Conservation (phyloP, 2,329 filamentous ascomycete species). For the Penicillium sp. region DNA sequence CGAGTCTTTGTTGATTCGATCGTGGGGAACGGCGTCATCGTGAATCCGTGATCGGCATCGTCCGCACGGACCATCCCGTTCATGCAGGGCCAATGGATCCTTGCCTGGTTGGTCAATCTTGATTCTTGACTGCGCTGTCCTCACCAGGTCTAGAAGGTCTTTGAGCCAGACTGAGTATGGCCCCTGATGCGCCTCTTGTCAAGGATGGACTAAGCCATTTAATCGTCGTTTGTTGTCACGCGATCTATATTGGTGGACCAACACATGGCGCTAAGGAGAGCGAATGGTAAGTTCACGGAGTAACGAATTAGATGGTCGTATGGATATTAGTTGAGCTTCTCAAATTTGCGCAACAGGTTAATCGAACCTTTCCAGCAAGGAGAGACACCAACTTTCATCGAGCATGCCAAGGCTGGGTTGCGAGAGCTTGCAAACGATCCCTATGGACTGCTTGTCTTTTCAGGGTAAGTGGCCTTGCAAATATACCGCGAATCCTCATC, state of each 20-base stretch:
- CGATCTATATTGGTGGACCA: slow-evolving; percentile 68
- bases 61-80: background rate
- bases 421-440: slow-evolving; percentile 52
- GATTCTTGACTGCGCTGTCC: background rate
- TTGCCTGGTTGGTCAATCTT: background rate
- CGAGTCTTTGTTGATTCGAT: background rate
- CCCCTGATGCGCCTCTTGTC: too few species aligned
- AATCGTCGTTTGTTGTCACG: slow-evolving; percentile 82
- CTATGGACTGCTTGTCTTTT: slow-evolving; percentile 65
- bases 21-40: background rate
- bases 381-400: slow-evolving; percentile 77
- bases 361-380: slow-evolving; percentile 76
- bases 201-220: slow-evolving; percentile 51
- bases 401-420: slow-evolving; percentile 70
- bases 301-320: background rate
- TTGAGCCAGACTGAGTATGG: background rate
- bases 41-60: background rate
- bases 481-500: background rate
- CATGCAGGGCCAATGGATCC: background rate
- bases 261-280: slow-evolving; percentile 55
- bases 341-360: slow-evolving; percentile 50
- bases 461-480: slow-evolving; percentile 58
- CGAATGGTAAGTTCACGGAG: slow-evolving; percentile 55
- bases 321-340: background rate
- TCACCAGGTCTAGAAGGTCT: background rate